A percentile compares a stretch with the other conserved stretches of the same genome.
phyloP scores from a whole-genome alignment of 495 filamentous ascomycete species.

The Terfezia claveryi region DNA sequence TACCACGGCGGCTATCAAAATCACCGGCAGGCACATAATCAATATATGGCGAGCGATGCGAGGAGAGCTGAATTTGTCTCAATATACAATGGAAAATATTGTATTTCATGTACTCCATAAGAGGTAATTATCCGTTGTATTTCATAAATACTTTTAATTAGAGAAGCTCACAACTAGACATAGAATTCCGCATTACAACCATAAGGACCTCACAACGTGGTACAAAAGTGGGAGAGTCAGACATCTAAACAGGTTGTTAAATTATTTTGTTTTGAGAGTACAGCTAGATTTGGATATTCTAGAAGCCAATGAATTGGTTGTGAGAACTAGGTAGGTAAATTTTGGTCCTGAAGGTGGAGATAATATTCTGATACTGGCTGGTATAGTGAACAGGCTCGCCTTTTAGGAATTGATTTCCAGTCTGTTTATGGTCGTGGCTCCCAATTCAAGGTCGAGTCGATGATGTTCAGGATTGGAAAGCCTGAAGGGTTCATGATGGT shows the following conservation, averaged over 20 bases:
- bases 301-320: slow-evolving; percentile 69
- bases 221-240: slow-evolving; percentile 43
- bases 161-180: too few species aligned
- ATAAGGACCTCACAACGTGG: slow-evolving; percentile 58
- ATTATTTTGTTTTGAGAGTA: slow-evolving; percentile 57
- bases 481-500: slow-evolving; percentile 83
- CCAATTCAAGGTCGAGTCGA: slow-evolving; percentile 93
- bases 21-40: slow-evolving; percentile 87
- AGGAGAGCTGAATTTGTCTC: slow-evolving; percentile 65
- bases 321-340: slow-evolving; percentile 38
- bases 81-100: slow-evolving; percentile 95
- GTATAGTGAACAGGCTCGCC: slow-evolving; percentile 60
- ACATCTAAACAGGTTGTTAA: slow-evolving; percentile 50
- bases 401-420: slow-evolving; percentile 89
- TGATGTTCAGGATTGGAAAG: slow-evolving; percentile 97
- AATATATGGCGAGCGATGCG: slow-evolving; percentile 97
- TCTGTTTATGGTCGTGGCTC: slow-evolving; percentile 85
- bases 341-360: neutral
- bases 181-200: slow-evolving; percentile 77
- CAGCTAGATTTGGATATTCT: slow-evolving; percentile 76
- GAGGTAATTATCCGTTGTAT: slow-evolving; percentile 18
- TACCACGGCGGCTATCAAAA: slow-evolving; percentile 60
- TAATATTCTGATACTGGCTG: neutral
- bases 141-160: too few species aligned
- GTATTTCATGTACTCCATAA: slow-evolving; percentile 70